A percentile compares a stretch with the other conserved stretches of the same genome.
phyloP scores from a whole-genome alignment of 805 yeast genomes.

The Zygosaccharomyces rouxii region DNA sequence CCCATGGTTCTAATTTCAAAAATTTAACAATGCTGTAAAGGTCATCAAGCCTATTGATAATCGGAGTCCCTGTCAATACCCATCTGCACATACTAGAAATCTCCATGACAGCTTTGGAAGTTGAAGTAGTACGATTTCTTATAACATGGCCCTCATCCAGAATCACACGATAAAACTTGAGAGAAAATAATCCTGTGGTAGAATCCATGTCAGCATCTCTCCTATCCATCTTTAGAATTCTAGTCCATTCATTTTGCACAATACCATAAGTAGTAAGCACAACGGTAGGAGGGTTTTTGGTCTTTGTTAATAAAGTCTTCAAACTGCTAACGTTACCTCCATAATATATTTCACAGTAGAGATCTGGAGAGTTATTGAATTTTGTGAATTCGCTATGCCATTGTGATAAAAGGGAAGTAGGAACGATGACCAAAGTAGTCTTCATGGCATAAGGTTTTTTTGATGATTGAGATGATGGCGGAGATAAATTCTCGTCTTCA shows the following conservation, averaged over 20 bases:
- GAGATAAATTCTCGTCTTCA: neutral
- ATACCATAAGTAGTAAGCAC: constrained; percentile 86
- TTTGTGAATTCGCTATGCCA: constrained; percentile 80
- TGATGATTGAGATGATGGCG: neutral
- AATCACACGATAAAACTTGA: constrained; percentile 69
- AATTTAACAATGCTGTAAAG: constrained; percentile 72
- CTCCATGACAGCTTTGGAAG: constrained; percentile 72
- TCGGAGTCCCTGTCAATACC: constrained; percentile 92
- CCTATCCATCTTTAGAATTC: constrained; percentile 32
- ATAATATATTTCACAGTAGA: constrained; percentile 62
- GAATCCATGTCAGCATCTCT: constrained; percentile 18
- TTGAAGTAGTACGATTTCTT: constrained; percentile 70
- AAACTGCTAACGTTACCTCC: constrained; percentile 62
- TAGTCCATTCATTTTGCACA: constrained; percentile 68
- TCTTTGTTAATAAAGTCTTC: constrained; percentile 39
- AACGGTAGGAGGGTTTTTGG: constrained; percentile 55
- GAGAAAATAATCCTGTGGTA: constrained; percentile 57
- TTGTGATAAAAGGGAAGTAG: constrained; percentile 86
- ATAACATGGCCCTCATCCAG: constrained; percentile 91
- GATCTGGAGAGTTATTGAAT: constrained; percentile 45
- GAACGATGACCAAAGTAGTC: constrained; percentile 78
- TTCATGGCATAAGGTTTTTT: constrained; percentile 51
- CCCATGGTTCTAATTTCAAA: constrained; percentile 84
- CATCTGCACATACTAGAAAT: constrained; percentile 65
- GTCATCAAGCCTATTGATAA: constrained; percentile 83